These are phyloP conservation scores for Galerina marginata DNA, from an alignment of 768 basidiomycete species.

Conservation along the genomic window DNA sequence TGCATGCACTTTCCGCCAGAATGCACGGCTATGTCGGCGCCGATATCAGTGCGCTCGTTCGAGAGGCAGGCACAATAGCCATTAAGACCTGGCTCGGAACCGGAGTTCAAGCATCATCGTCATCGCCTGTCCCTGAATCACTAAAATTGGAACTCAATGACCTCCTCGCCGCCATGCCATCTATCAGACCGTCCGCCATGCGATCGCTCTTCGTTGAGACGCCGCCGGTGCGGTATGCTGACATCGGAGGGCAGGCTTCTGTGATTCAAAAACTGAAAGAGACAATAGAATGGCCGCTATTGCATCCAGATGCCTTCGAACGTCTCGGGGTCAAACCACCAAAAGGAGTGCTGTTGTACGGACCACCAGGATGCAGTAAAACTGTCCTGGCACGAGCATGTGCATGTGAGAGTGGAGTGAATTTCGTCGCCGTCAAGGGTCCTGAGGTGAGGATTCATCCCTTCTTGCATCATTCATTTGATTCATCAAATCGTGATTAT, in stretches of 20 bases:
- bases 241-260: conserved; percentile 85
- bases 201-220: conserved; percentile 91
- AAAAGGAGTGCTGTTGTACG: conserved; percentile 89
- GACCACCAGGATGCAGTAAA: conserved; percentile 97
- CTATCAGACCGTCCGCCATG: conserved; percentile 91
- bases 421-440: conserved; percentile 96
- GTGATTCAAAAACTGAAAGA: conserved; percentile 89
- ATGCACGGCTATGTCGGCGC: conserved; percentile 98
- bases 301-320: conserved; percentile 85
- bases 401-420: conserved; percentile 92
- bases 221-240: conserved; percentile 80
- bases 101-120: conserved; percentile 19
- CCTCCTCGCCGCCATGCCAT: conserved; percentile 71
- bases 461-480: conserved; percentile 1
- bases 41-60: conserved; percentile 89
- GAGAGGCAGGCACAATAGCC: conserved; percentile 90
- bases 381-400: conserved; percentile 91
- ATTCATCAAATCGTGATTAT: conserved; percentile 8
- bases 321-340: conserved; percentile 89
- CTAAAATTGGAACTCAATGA: conserved; percentile 63
- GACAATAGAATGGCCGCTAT: conserved; percentile 93
- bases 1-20: conserved; percentile 69
- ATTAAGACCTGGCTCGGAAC: conserved; percentile 80
- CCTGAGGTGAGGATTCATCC: conserved; percentile 72
- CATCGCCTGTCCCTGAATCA: conserved; percentile 16